Evolutionary conservation across 2,329 filamentous ascomycete species (phyloP).

Genomic region (Colletotrichum spinosum): DNA sequence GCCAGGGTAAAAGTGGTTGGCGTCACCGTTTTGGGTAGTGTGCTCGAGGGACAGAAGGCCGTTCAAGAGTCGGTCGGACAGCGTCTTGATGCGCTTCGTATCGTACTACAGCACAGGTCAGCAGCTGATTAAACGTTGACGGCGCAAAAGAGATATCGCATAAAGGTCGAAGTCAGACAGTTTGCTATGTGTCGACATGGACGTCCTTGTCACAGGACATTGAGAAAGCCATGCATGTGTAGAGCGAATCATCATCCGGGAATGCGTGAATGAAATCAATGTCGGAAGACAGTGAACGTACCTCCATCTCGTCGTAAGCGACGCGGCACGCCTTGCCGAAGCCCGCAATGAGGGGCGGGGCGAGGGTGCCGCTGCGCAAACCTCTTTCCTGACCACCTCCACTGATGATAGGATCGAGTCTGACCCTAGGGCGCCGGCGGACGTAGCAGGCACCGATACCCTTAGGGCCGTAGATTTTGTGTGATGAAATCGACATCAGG

Average conservation of each 20-base stretch:
- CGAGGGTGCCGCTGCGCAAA: constrained; percentile 91
- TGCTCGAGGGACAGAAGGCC: constrained; percentile 92
- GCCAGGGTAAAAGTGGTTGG: constrained; percentile 87
- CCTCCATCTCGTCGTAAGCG: constrained; percentile 88
- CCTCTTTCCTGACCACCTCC: constrained; percentile 97
- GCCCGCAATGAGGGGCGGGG: constrained; percentile 88
- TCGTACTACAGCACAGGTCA: constrained; percentile 76
- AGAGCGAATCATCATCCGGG: constrained; percentile 81
- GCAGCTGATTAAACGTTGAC: background rate
- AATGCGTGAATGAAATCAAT: constrained; percentile 35
- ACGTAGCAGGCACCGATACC: constrained; percentile 97
- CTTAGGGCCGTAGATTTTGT: constrained; percentile 99
- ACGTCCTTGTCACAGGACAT: constrained; percentile 71
- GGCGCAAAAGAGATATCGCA: constrained; percentile 1
- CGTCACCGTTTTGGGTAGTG: constrained; percentile 89
- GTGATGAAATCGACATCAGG: constrained; percentile 97
- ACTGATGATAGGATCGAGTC: constrained; percentile 94
- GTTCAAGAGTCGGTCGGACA: constrained; percentile 86
- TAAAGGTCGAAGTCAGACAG: constrained; percentile 65
- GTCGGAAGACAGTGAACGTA: constrained; percentile 63
- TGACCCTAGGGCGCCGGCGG: constrained; percentile 89
- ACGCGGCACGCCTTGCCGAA: constrained; percentile 97
- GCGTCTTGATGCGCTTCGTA: constrained; percentile 80
- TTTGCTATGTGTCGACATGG: constrained; percentile 74
- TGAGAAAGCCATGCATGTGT: constrained; percentile 94